Conservation (phyloP, 2,329 filamentous ascomycete species). For the Exophiala sp. region DNA sequence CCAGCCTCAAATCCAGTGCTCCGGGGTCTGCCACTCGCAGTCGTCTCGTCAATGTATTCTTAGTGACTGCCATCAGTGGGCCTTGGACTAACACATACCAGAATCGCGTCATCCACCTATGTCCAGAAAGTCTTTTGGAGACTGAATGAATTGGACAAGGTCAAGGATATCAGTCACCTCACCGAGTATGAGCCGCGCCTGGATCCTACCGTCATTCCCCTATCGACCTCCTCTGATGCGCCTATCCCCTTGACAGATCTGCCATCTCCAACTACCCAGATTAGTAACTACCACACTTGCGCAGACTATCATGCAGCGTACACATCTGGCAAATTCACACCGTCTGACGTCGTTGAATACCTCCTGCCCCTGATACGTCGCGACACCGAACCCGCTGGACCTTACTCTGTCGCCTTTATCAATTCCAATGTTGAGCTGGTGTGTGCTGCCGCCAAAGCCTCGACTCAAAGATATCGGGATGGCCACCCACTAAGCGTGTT, state of each 20-base stretch:
- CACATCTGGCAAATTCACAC: conserved; percentile 65
- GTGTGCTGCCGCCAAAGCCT: conserved; percentile 66
- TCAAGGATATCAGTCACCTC: conserved; percentile 56
- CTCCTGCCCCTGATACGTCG: conserved; percentile 68
- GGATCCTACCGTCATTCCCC: conserved; percentile 57
- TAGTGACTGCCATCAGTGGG: background rate
- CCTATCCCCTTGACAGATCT: conserved; percentile 22
- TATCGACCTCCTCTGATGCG: conserved; percentile 26
- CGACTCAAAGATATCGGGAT: conserved; percentile 66
- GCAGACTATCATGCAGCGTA: conserved; percentile 77
- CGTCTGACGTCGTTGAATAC: conserved; percentile 66
- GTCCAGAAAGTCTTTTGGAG: conserved; percentile 66
- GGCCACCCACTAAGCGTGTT: conserved; percentile 65
- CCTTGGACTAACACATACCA: conserved; percentile 28
- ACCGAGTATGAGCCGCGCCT: conserved; percentile 53
- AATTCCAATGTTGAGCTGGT: conserved; percentile 62
- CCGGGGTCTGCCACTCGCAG: conserved; percentile 60
- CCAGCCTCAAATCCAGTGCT: conserved; percentile 66
- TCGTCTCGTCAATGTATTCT: conserved; percentile 60
- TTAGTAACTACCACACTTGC: conserved; percentile 61
- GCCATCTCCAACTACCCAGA: conserved; percentile 35
- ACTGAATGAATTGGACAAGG: conserved; percentile 63
- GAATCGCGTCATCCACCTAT: conserved; percentile 57
- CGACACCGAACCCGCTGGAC: conserved; percentile 51
- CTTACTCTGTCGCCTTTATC: conserved; percentile 71